Evolutionary conservation across 2,329 filamentous ascomycete species (phyloP), one percentile per base, ranked within the genome.

Genomic region (Pleoardoris graminearum): DNA sequence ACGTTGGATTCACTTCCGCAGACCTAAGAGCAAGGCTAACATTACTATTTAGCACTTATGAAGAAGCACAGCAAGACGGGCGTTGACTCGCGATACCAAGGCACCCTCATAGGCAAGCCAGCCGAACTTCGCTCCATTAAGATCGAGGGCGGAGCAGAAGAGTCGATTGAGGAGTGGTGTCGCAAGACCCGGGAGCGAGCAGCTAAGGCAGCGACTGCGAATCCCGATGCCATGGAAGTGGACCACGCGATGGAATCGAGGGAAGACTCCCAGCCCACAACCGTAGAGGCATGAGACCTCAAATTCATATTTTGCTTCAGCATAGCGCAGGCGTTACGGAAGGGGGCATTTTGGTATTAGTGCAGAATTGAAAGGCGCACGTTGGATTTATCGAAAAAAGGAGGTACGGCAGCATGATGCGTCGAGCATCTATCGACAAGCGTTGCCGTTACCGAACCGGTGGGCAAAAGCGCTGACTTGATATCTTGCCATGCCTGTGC

Each of bases 61-160:
- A 94, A 92, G 76, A 96, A 95, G 69, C 90, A 96, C 72, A 91
- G 87, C 76, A 95, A 94, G 64, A 89, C 88, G 0, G 90, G 89
- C 57, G 91, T 95, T 66, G 91, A 96, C 67, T 87, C 87, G 8
- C 87, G 93, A 65, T 96, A 91, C 71, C 85, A 88, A 61, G 91
- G 90, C 25, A 96, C 93, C 0, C 82, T 94, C 0, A 79, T 97
- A 10, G 93, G 93, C 3, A 86, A 86, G 59, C 79, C 81, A 38
- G 82, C 82, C 43, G 90, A 96, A 60, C 82, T 86, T 51, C 85
- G 84, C 65, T 83, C 87, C 7, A 77, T 96, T 23, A 79, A 86
- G 46, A 87, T 96, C 46, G 91, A 96, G 70, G 92, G 92, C 37
- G 90, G 90, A 17, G 79, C 84, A 29, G 81, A 82, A 6, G 82